A percentile compares a stretch with the other conserved stretches of the same genome.
These are phyloP conservation scores for Plenodomus tracheiphilus DNA, from an alignment of 2,329 filamentous ascomycete genomes.

Conservation along the genomic window DNA sequence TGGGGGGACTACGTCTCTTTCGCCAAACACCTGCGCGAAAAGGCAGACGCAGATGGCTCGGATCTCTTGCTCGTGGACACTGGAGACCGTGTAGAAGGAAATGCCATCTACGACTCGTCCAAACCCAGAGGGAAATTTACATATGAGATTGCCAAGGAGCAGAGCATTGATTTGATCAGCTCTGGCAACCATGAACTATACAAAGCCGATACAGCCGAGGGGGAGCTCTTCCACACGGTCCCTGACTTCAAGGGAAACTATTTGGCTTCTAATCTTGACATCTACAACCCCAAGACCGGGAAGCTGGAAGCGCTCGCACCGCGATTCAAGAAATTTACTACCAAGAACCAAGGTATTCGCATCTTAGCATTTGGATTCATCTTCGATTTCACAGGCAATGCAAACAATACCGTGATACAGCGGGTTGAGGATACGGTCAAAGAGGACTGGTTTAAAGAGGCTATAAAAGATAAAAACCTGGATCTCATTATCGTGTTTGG, in stretches of 20 bases:
- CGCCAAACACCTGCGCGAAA: conserved; percentile 75
- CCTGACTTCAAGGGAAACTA: conserved; percentile 81
- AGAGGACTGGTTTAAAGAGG: conserved; percentile 85
- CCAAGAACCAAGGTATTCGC: conserved; percentile 81
- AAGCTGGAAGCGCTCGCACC: conserved; percentile 75
- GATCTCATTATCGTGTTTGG: conserved; percentile 87
- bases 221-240: conserved; percentile 78
- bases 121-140: conserved; percentile 85
- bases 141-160: conserved; percentile 82
- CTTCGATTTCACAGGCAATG: conserved; percentile 89
- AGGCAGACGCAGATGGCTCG: conserved; percentile 74
- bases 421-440: conserved; percentile 78
- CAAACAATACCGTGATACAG: conserved; percentile 86
- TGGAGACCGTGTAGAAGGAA: conserved; percentile 90
- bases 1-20: conserved; percentile 99
- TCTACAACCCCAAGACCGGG: conserved; percentile 72
- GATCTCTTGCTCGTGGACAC: conserved; percentile 95
- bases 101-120: conserved; percentile 90
- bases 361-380: conserved; percentile 92
- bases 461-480: conserved; percentile 75
- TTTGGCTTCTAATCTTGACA: conserved; percentile 90
- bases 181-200: conserved; percentile 97
- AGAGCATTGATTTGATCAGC: conserved; percentile 81
- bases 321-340: conserved; percentile 86
- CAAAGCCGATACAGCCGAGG: conserved; percentile 72